Conservation (phyloP, 768 basidiomycete species). For the Solioccasus polychromus region DNA sequence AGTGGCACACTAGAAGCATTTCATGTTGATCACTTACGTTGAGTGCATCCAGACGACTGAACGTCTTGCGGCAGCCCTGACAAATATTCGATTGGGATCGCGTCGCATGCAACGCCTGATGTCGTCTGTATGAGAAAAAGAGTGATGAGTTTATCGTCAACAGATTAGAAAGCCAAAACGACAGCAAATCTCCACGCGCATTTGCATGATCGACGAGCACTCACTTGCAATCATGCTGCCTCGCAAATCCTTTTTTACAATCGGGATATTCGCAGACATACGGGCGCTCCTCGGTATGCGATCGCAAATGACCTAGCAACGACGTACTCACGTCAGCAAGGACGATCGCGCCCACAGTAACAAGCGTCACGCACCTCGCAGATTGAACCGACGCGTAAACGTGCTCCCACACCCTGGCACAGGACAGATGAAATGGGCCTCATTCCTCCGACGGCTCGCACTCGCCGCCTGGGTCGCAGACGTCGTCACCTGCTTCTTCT, state of each 20-base stretch:
- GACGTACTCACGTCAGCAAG: conserved; percentile 1
- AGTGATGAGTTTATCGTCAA: conserved; percentile 4
- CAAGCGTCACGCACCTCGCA: conserved; percentile 55
- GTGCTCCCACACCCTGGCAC: conserved; percentile 95
- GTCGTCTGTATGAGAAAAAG: conserved; percentile 51
- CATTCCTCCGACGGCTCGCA: conserved; percentile 83
- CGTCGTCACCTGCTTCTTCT: conserved; percentile 94
- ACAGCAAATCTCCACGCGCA: neutral
- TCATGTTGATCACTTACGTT: conserved; percentile 65
- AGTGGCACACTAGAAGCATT: conserved; percentile 24
- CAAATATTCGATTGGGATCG: conserved; percentile 85
- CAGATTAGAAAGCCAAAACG: neutral
- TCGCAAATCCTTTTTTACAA: conserved; percentile 92
- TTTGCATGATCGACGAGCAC: conserved; percentile 32
- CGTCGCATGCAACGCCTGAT: conserved; percentile 84
- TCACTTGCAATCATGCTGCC: conserved; percentile 96
- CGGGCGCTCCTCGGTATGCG: conserved; percentile 93
- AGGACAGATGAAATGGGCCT: conserved; percentile 90
- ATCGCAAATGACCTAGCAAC: conserved; percentile 78
- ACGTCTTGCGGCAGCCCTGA: conserved; percentile 90
- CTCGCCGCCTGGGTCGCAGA: conserved; percentile 91
- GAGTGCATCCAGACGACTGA: conserved; percentile 89
- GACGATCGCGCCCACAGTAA: conserved; percentile 1
- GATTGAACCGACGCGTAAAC: conserved; percentile 91
- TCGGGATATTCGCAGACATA: conserved; percentile 93